phyloP scores from a whole-genome alignment of 805 yeast genomes.

The Clavispora asparagi region DNA sequence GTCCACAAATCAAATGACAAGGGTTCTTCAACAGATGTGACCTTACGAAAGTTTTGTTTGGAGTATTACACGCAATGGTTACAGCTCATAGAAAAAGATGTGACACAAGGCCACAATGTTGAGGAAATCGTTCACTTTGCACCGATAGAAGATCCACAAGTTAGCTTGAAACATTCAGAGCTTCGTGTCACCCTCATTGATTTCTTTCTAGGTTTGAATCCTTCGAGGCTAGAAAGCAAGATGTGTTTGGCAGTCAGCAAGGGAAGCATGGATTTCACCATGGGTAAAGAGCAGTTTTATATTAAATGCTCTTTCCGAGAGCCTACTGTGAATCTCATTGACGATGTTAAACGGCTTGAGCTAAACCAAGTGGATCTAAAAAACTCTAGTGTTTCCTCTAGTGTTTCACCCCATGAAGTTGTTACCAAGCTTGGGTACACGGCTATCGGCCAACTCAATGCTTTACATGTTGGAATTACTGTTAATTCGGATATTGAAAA shows the following conservation, averaged over 20 bases:
- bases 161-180: conserved; percentile 14
- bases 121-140: conserved; percentile 5
- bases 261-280: conserved; percentile 48
- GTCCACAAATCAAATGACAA: conserved; percentile 19
- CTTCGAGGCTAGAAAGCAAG: conserved; percentile 55
- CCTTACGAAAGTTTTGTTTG: conserved; percentile 42
- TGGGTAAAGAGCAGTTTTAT: conserved; percentile 26
- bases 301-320: conserved; percentile 46
- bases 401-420: conserved; percentile 5
- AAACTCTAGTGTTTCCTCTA: conserved; percentile 9
- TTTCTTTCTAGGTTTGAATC: conserved; percentile 57
- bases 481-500: conserved; percentile 20
- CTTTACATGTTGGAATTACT: conserved; percentile 32
- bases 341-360: conserved; percentile 37
- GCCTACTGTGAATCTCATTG: conserved; percentile 53
- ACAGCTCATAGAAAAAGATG: conserved; percentile 30
- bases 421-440: conserved; percentile 45
- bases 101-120: conserved; percentile 6
- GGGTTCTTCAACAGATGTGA: conserved; percentile 34
- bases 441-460: conserved; percentile 43
- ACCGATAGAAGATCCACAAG: not conserved
- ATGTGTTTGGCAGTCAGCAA: conserved; percentile 46
- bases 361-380: conserved; percentile 4
- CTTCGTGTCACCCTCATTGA: conserved; percentile 40
- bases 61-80: conserved; percentile 64